Evolutionary conservation across 768 basidiomycete species (phyloP).

Genomic region (Macrolepiota albuminosa): DNA sequence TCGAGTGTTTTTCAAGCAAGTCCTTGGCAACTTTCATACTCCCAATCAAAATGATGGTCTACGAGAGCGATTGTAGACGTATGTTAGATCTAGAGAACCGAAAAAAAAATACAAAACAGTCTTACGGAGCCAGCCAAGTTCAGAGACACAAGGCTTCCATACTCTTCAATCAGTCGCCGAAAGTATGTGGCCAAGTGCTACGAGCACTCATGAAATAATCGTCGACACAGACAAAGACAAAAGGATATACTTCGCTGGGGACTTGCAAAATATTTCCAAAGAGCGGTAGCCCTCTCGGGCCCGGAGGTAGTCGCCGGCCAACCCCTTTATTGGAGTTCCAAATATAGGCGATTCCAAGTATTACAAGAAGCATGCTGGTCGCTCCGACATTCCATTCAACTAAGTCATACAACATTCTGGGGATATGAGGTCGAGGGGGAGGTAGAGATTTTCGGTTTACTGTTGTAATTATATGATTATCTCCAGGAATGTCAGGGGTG

Average conservation of each 20-base stretch:
- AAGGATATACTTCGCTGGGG: neutral
- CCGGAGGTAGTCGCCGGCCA: neutral
- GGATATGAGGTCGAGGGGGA: neutral
- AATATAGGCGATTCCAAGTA: neutral
- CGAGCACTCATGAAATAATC: neutral
- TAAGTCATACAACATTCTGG: neutral
- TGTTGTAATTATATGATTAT: too few relatives aligned
- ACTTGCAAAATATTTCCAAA: neutral
- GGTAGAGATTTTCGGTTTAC: too few relatives aligned
- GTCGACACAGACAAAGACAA: too few relatives aligned
- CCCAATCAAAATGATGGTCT: neutral
- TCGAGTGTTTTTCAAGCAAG: neutral
- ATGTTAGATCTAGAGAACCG: neutral
- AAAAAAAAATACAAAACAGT: neutral
- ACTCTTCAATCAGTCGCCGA: neutral
- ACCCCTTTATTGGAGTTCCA: neutral
- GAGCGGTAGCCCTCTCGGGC: neutral
- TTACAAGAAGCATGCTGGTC: neutral
- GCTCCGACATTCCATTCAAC: neutral
- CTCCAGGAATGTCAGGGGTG: too few relatives aligned
- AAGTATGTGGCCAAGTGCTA: neutral
- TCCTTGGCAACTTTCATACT: neutral
- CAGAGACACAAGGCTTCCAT: neutral
- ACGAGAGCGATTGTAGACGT: neutral
- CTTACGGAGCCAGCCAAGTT: neutral